These are phyloP conservation scores for Nissolia schottii DNA, from an alignment of 306 rosid genomes.

Conservation along the genomic window DNA sequence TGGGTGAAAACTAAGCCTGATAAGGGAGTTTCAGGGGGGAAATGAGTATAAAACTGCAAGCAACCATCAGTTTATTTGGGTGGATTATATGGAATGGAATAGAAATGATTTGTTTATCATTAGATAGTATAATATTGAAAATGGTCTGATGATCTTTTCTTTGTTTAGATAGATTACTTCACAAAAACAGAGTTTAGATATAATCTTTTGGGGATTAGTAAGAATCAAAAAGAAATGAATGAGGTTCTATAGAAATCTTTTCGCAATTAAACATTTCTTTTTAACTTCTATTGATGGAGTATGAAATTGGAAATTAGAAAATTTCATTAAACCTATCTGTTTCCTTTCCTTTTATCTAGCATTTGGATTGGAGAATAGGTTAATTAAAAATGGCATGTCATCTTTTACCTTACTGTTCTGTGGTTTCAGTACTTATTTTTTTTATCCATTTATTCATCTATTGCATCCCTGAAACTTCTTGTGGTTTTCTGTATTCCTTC, in stretches of 20 bases:
- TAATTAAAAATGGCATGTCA: no score
- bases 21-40: background rate
- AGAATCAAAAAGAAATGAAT: background rate
- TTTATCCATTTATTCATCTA: background rate
- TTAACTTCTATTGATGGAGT: background rate
- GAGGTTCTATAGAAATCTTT: background rate
- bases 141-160: background rate
- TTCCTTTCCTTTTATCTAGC: background rate
- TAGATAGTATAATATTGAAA: background rate
- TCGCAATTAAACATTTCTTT: background rate
- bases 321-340: background rate
- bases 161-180: background rate
- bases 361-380: background rate
- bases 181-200: background rate
- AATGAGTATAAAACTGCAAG: background rate
- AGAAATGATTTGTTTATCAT: background rate
- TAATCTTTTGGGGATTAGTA: background rate
- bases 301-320: background rate
- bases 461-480: background rate
- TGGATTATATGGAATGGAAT: background rate
- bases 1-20: background rate
- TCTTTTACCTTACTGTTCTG: no score
- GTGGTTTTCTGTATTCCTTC: background rate
- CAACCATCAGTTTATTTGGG: background rate
- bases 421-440: no score